phyloP scores from a whole-genome alignment of 257 asterid genomes.

The Ocimum tenuiflorum region DNA sequence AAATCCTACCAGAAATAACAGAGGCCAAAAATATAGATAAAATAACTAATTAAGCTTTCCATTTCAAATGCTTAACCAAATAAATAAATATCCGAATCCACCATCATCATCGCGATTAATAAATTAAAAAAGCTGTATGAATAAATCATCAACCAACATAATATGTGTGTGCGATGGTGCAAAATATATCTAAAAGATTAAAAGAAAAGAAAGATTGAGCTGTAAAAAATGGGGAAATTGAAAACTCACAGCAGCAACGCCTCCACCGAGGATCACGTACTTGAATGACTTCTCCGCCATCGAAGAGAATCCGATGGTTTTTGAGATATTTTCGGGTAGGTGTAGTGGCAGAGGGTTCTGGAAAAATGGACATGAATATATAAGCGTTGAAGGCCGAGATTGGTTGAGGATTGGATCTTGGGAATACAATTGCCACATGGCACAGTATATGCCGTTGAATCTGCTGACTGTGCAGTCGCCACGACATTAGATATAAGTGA shows the following conservation, averaged over 20 bases:
- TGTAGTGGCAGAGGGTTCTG: not conserved
- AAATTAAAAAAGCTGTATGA: not conserved
- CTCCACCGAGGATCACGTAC: slow-evolving; percentile 82
- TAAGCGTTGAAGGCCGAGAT: not conserved
- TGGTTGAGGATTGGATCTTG: slow-evolving; percentile 14
- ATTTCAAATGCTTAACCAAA: not conserved
- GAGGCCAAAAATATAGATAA: not conserved
- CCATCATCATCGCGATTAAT: not conserved
- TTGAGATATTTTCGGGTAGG: not conserved
- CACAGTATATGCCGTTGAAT: slow-evolving; percentile 13
- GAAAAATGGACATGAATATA: not conserved
- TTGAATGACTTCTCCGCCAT: slow-evolving; percentile 76
- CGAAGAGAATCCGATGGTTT: not conserved
- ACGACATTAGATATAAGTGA: slow-evolving; percentile 2
- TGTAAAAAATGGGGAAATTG: not conserved
- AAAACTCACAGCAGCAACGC: slow-evolving; percentile 70
- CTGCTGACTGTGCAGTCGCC: slow-evolving; percentile 34
- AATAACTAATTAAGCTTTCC: not conserved
- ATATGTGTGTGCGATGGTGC: too few species aligned
- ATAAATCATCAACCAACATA: not conserved
- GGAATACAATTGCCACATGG: slow-evolving; percentile 31
- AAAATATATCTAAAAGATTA: not conserved
- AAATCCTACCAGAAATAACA: not conserved
- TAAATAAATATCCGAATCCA: not conserved
- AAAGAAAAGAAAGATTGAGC: not conserved